Evolutionary conservation across 345 rosid genomes (phyloP).

Genomic region (Brassica incana): DNA sequence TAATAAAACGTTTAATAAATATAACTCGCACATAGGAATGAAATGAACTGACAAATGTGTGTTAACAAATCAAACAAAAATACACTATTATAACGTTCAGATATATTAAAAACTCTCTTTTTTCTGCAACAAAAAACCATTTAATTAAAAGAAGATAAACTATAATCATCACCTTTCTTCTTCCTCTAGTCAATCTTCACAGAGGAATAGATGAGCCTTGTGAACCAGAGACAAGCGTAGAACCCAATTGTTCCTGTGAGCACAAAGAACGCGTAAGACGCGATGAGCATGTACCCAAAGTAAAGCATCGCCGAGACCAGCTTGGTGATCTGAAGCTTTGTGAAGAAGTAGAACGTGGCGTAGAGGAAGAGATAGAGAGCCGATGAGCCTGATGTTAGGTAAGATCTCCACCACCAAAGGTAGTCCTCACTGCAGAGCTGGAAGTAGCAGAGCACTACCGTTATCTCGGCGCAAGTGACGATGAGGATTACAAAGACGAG

Average conservation of each 20-base stretch:
- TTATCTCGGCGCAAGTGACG: conserved; percentile 75
- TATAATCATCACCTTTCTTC: conserved; percentile 4
- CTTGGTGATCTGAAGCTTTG: conserved; percentile 83
- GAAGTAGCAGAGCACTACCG: conserved; percentile 83
- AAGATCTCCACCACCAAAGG: conserved; percentile 94
- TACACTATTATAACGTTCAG: not conserved
- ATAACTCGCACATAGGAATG: no score
- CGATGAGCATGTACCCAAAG: conserved; percentile 85
- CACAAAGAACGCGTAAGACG: conserved; percentile 72
- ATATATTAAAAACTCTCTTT: not conserved
- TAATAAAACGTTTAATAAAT: not conserved
- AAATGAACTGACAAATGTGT: not conserved
- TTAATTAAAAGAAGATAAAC: not conserved
- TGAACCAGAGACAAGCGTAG: conserved; percentile 86
- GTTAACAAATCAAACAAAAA: not conserved
- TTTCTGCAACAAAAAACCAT: not conserved
- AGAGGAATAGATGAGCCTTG: conserved; percentile 80
- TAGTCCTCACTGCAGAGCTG: conserved; percentile 88
- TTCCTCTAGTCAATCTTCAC: conserved; percentile 66
- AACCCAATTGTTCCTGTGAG: conserved; percentile 79
- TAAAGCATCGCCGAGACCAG: conserved; percentile 68
- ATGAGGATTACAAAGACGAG: conserved; percentile 68
- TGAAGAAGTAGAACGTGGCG: conserved; percentile 84
- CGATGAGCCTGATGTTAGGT: conserved; percentile 81
- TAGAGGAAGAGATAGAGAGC: conserved; percentile 76